Percentiles rank a stretch among this genome's conserved stretches.
phyloP scores from a whole-genome alignment of 441 rosid genomes.

The Omphalea diandra region DNA sequence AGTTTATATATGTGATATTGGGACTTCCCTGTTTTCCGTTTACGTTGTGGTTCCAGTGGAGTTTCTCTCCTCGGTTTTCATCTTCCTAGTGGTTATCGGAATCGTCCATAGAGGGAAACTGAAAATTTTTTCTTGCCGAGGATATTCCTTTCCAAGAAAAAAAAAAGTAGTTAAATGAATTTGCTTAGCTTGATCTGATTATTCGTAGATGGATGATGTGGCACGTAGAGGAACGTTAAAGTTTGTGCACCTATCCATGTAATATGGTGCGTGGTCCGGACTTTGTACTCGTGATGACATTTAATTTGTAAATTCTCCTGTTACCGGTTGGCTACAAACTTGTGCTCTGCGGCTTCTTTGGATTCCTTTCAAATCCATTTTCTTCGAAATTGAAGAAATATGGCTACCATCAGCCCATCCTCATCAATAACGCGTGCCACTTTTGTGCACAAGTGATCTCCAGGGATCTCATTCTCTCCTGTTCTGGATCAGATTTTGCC shows the following conservation, averaged over 20 bases:
- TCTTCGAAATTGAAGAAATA: slow-evolving; percentile 20
- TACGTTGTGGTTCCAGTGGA: not conserved
- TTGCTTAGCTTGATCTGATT: not conserved
- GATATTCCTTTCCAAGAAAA: too few relatives aligned
- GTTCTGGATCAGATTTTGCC: slow-evolving; percentile 59
- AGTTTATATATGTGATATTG: too few relatives aligned
- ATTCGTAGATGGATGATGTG: slow-evolving; percentile 30
- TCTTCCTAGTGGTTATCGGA: too few relatives aligned
- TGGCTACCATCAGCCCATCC: slow-evolving; percentile 49
- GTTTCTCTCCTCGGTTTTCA: not conserved
- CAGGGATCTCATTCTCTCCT: slow-evolving; percentile 40
- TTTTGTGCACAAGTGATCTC: slow-evolving; percentile 41
- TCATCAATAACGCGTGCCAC: slow-evolving; percentile 42
- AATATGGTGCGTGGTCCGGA: slow-evolving; percentile 10
- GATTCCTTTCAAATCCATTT: too few relatives aligned
- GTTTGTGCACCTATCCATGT: slow-evolving; percentile 13
- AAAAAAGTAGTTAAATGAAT: too few relatives aligned
- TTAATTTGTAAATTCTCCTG: not conserved
- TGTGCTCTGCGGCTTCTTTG: not conserved
- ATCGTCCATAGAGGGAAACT: too few relatives aligned
- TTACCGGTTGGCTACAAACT: not conserved
- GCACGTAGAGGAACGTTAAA: slow-evolving; percentile 57
- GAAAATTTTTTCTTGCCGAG: too few relatives aligned
- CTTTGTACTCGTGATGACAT: too few relatives aligned
- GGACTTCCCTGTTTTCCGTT: not conserved